A percentile compares a stretch with the other conserved stretches of the same genome.
phyloP scores from a whole-genome alignment of 495 filamentous ascomycete genomes.

The Echria macrotheca region DNA sequence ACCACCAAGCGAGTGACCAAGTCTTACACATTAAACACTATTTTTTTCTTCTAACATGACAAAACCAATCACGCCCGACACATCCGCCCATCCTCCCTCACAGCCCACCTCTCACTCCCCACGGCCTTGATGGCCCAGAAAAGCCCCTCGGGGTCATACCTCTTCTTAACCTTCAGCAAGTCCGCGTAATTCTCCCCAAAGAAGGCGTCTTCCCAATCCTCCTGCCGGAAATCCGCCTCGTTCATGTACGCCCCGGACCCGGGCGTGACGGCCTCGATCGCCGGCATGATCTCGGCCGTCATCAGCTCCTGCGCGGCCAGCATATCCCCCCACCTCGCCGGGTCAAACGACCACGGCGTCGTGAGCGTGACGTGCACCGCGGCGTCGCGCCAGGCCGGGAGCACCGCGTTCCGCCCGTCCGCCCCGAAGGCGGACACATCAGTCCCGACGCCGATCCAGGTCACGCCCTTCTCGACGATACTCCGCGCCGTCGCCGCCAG shows the following conservation, averaged over 20 bases:
- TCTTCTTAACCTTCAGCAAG: slow-evolving; percentile 44
- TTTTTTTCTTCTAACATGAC: not conserved
- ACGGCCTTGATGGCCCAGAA: slow-evolving; percentile 50
- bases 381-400: slow-evolving; percentile 39
- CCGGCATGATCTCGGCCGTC: slow-evolving; percentile 29
- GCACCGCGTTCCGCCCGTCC: slow-evolving; percentile 42
- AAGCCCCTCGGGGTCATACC: slow-evolving; percentile 45
- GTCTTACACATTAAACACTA: too few relatives aligned
- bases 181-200: slow-evolving; percentile 45
- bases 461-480: slow-evolving; percentile 37
- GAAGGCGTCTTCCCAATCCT: slow-evolving; percentile 46
- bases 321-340: slow-evolving; percentile 19
- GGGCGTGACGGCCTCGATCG: slow-evolving; percentile 32
- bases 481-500: slow-evolving; percentile 36
- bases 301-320: slow-evolving; percentile 22
- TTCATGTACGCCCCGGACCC: slow-evolving; percentile 42
- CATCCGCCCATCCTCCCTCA: slow-evolving; percentile 22
- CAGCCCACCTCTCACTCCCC: slow-evolving; percentile 32
- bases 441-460: slow-evolving; percentile 33
- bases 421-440: slow-evolving; percentile 24
- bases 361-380: slow-evolving; percentile 23
- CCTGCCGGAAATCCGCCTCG: slow-evolving; percentile 44
- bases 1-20: too few relatives aligned
- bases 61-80: slow-evolving; percentile 16
- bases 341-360: slow-evolving; percentile 23